phyloP scores from a whole-genome alignment of 352 stramenopile genomes.

The Phytophthora nicotianae region DNA sequence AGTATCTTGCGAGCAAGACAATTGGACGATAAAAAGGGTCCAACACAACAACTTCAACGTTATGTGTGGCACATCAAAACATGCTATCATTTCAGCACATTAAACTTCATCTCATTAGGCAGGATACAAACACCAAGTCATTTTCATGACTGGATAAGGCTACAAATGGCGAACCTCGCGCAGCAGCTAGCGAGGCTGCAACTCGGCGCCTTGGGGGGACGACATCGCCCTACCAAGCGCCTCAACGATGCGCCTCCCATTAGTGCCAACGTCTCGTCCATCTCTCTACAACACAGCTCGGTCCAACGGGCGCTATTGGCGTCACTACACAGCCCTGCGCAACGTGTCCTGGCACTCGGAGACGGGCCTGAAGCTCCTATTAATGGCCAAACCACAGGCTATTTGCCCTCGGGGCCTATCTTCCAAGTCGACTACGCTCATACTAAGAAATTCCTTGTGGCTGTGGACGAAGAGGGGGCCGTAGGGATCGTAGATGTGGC shows the following conservation, averaged over 20 bases:
- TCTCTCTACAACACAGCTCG: slow-evolving; percentile 19
- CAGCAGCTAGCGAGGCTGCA: slow-evolving; percentile 47
- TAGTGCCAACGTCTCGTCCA: slow-evolving; percentile 18
- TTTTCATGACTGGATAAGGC: slow-evolving; percentile 5
- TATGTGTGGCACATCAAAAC: slow-evolving; percentile 2
- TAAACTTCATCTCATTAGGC: slow-evolving; percentile 1
- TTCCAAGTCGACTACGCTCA: slow-evolving; percentile 65
- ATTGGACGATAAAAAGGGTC: slow-evolving; percentile 18
- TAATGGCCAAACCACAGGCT: slow-evolving; percentile 13
- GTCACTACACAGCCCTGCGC: slow-evolving; percentile 39
- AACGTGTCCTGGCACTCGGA: slow-evolving; percentile 26
- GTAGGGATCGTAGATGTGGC: slow-evolving; percentile 47
- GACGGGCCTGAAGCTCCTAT: slow-evolving; percentile 13
- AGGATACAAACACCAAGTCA: slow-evolving; percentile 15
- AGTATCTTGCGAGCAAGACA: slow-evolving; percentile 26
- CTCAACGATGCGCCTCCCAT: slow-evolving; percentile 12
- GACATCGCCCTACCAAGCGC: slow-evolving; percentile 26
- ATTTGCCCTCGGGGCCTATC: slow-evolving; percentile 33
- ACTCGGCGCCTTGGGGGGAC: slow-evolving; percentile 31
- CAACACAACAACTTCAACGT: slow-evolving; percentile 33
- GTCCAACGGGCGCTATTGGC: slow-evolving; percentile 36
- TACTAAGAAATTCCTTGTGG: slow-evolving; percentile 37
- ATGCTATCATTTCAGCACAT: slow-evolving; percentile 5
- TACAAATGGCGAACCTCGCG: slow-evolving; percentile 32
- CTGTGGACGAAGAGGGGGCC: slow-evolving; percentile 63